These are phyloP conservation scores for Cardamine resedifolia DNA, from an alignment of 345 rosid genomes.

Conservation along the genomic window DNA sequence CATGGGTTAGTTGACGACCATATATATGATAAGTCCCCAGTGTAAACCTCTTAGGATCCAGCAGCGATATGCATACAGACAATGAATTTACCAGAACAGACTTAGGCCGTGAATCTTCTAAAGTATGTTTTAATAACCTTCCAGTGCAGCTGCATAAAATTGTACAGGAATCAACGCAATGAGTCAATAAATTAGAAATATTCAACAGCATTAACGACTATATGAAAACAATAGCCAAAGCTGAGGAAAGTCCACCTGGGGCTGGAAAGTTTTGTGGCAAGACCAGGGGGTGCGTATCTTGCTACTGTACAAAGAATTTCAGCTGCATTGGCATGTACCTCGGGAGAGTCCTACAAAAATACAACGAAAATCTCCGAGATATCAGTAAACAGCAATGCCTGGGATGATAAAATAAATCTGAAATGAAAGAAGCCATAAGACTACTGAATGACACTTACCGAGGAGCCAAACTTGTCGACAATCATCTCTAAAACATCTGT, in stretches of 20 bases:
- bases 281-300: conserved; percentile 79
- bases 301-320: conserved; percentile 87
- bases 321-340: conserved; percentile 95
- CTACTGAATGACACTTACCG: conserved; percentile 54
- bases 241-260: conserved; percentile 52
- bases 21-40: conserved; percentile 60
- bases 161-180: conserved; percentile 11
- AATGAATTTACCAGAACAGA: conserved; percentile 87
- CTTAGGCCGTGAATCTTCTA: conserved; percentile 83
- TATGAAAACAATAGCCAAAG: conserved; percentile 23
- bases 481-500: conserved; percentile 89
- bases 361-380: conserved; percentile 2
- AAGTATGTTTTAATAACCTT: conserved; percentile 74
- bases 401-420: background rate
- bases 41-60: conserved; percentile 86
- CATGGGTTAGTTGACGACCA: conserved; percentile 65
- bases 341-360: conserved; percentile 68
- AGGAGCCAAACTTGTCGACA: conserved; percentile 84
- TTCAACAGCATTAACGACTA: background rate
- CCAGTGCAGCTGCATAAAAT: conserved; percentile 66
- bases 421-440: background rate
- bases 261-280: conserved; percentile 74
- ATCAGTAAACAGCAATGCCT: conserved; percentile 8
- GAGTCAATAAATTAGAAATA: conserved; percentile 3
- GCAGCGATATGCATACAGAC: conserved; percentile 82